Evolutionary conservation across 2,329 filamentous ascomycete species (phyloP), one percentile per base, ranked within the genome.

Genomic region (Elsinoe necatrix): DNA sequence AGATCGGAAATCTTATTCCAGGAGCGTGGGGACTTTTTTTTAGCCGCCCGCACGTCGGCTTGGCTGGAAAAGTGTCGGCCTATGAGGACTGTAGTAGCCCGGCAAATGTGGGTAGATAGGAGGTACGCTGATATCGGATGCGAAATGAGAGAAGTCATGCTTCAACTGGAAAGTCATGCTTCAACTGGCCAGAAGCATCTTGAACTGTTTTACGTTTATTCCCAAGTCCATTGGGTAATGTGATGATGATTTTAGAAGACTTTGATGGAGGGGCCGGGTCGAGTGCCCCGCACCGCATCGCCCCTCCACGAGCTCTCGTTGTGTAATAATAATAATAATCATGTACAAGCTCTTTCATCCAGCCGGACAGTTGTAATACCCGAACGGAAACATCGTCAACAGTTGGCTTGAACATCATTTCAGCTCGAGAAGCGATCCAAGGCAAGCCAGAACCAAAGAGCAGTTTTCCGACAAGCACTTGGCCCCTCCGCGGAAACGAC

Each of bases 31-130:
- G 23, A 52, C 42, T 51, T 29, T 39, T 43, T 55, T 39, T 43
- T 55, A 55, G 57, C 54, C 57, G 42, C 48, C 45, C 43, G 43
- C 12, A n/a, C 14, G 35, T 45, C 20, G 41, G 27, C 29, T 18
- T 21, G 54, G 16, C 27, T 25, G 31, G 31, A 52, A 20, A 42
- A 37, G 34, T 47, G 45, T 55, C 57, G 57, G 57, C 23, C 41
- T 45, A 56, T 56, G 54, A 16, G 4, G 11, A 12, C 34, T 37
- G 18, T 21, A 16, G 18, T 21, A 16, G 31, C 37, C 48, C 48
- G 48, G 48, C 14, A 37, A 34, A 31, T 50, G 45, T 16, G 45
- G 45, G 27, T 50, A 16, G 18, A 50, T 50, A 31, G 45, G 45
- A 14, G 45, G 27, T 31, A 25, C 25, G 7, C 11, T 12, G 14